A percentile compares a stretch with the other conserved stretches of the same genome.
Conservation (phyloP, 192 early-diverging fungal species). For the Radiomyces spectabilis region DNA sequence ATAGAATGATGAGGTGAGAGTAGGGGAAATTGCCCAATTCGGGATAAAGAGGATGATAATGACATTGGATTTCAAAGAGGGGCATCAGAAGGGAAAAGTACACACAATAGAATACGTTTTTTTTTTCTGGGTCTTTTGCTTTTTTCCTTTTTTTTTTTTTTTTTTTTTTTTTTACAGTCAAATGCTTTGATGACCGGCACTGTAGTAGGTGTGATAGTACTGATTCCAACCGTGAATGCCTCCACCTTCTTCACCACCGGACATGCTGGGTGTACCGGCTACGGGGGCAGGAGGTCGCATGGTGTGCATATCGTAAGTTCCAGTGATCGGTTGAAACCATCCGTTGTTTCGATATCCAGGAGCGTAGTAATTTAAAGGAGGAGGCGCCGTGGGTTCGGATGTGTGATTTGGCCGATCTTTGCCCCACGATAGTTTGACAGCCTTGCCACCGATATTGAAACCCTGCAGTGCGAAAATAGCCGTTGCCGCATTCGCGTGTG, state of each 20-base stretch:
- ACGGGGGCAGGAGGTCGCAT: slow-evolving; percentile 19
- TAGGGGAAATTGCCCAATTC: no score
- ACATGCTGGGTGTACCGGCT: slow-evolving; percentile 8
- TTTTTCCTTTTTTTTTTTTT: not conserved
- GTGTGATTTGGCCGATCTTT: no score
- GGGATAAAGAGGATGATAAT: no score
- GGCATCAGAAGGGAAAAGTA: no score
- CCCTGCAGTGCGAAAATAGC: slow-evolving; percentile 81
- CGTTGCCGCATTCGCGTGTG: slow-evolving; percentile 82
- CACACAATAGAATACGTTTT: not conserved
- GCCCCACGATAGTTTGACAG: slow-evolving; percentile 32
- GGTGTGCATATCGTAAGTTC: not conserved
- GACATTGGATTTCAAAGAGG: no score
- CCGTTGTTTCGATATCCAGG: slow-evolving; percentile 2
- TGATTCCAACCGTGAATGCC: slow-evolving; percentile 30
- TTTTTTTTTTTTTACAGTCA: slow-evolving; percentile 1
- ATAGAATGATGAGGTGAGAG: no score
- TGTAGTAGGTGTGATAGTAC: slow-evolving; percentile 32
- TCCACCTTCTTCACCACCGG: slow-evolving; percentile 22
- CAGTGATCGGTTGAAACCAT: slow-evolving; percentile 1
- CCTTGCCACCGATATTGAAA: slow-evolving; percentile 59
- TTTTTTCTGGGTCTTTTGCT: not conserved
- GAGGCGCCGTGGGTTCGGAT: not conserved
- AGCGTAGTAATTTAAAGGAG: not conserved
- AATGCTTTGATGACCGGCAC: slow-evolving; percentile 21